Evolutionary conservation across 495 filamentous ascomycete genomes (phyloP).

Genomic region (Paragyromitra xinjiangensis): DNA sequence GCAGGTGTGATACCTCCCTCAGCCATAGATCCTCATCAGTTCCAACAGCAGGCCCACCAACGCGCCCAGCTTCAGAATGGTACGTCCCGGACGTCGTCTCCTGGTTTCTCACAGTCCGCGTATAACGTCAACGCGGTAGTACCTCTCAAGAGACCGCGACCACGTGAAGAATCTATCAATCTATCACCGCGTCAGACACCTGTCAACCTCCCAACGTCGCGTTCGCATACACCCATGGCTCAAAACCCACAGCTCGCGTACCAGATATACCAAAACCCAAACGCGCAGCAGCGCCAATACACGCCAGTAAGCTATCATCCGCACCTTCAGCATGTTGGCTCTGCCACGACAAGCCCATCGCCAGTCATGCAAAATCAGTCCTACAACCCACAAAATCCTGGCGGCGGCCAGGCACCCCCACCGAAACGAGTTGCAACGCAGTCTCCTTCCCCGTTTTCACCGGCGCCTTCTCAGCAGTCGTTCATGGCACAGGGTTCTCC

Average conservation of each 20-base stretch:
- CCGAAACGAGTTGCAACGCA: conserved; percentile 86
- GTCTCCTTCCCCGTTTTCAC: conserved; percentile 90
- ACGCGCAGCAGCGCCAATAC: conserved; percentile 68
- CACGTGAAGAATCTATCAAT: conserved; percentile 80
- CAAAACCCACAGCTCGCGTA: conserved; percentile 55
- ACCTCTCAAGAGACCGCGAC: conserved; percentile 85
- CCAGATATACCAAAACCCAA: conserved; percentile 63
- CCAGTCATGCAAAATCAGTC: conserved; percentile 82
- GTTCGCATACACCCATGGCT: conserved; percentile 83
- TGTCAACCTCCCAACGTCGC: conserved; percentile 78
- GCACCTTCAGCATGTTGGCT: conserved; percentile 80
- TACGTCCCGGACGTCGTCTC: conserved; percentile 79
- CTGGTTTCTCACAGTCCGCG: conserved; percentile 75
- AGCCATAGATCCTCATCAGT: conserved; percentile 67
- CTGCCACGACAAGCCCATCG: conserved; percentile 84
- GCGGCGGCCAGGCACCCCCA: conserved; percentile 61
- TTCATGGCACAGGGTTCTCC: conserved; percentile 81
- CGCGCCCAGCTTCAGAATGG: conserved; percentile 82
- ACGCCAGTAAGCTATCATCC: conserved; percentile 68
- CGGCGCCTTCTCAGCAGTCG: conserved; percentile 70
- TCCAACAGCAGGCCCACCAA: conserved; percentile 69
- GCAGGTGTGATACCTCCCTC: conserved; percentile 59
- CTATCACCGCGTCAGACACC: conserved; percentile 83
- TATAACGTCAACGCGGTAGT: conserved; percentile 83
- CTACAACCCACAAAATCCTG: conserved; percentile 68